Evolutionary conservation across 2,329 filamentous ascomycete genomes (phyloP).

Genomic region (Penicillium sp.): DNA sequence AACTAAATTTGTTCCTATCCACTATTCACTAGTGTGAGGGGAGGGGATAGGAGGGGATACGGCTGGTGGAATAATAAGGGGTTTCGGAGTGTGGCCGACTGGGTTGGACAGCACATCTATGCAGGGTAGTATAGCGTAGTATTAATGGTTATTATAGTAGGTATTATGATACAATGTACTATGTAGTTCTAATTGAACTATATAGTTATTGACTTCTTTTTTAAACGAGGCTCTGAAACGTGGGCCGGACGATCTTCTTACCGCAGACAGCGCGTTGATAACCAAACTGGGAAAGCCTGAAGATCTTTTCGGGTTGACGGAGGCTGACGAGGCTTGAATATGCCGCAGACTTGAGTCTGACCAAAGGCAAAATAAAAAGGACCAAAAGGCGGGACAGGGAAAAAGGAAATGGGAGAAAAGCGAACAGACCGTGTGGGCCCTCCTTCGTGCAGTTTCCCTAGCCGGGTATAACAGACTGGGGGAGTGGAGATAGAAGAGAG

Average conservation of each 20-base stretch:
- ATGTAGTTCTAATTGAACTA: neutral
- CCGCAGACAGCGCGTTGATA: slow-evolving; percentile 7
- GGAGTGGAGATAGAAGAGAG: slow-evolving; percentile 3
- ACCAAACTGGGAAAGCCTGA: slow-evolving; percentile 4
- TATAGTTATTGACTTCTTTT: neutral
- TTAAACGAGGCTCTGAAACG: slow-evolving; percentile 12
- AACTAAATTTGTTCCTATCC: neutral
- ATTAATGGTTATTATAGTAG: neutral
- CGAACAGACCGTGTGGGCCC: slow-evolving; percentile 7
- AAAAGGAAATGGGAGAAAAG: neutral
- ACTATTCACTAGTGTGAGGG: slow-evolving; percentile 1
- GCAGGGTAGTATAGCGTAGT: slow-evolving; percentile 3
- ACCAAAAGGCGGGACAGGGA: neutral
- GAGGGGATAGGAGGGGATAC: neutral
- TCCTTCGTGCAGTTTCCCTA: slow-evolving; percentile 4
- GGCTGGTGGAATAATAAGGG: neutral
- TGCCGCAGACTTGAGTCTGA: neutral
- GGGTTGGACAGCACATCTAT: slow-evolving; percentile 4
- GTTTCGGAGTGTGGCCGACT: neutral
- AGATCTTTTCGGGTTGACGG: slow-evolving; percentile 4
- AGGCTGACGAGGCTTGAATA: neutral
- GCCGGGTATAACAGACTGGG: slow-evolving; percentile 6
- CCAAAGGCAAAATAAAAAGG: neutral
- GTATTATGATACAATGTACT: neutral
- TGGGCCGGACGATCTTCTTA: slow-evolving; percentile 4